A percentile compares a stretch with the other conserved stretches of the same genome.
These are phyloP conservation scores for Nidularia pulvinata DNA, from an alignment of 768 basidiomycete genomes.

Conservation along the genomic window DNA sequence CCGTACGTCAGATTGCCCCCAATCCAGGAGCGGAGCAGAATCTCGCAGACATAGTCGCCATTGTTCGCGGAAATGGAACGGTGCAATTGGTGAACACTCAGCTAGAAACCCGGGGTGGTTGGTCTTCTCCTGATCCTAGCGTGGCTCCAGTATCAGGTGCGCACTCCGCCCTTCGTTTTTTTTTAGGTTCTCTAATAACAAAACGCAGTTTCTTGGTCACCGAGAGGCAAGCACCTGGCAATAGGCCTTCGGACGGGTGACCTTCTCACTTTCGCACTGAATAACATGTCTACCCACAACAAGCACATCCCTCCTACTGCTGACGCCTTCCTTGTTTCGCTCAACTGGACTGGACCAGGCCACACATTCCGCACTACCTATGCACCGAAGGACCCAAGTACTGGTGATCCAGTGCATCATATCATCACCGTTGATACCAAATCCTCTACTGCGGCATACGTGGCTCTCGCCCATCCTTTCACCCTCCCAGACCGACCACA, in stretches of 20 bases:
- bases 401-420: constrained; percentile 35
- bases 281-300: constrained; percentile 51
- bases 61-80: constrained; percentile 44
- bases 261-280: constrained; percentile 65
- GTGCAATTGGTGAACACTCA: constrained; percentile 64
- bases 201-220: constrained; percentile 75
- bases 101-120: constrained; percentile 57
- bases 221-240: constrained; percentile 84
- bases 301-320: constrained; percentile 62
- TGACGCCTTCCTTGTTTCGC: constrained; percentile 44
- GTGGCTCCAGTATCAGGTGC: constrained; percentile 59
- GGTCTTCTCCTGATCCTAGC: constrained; percentile 40
- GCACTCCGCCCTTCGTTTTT: constrained; percentile 14
- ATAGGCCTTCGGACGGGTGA: constrained; percentile 75
- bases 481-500: constrained; percentile 31
- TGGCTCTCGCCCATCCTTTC: constrained; percentile 39
- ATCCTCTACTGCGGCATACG: constrained; percentile 33
- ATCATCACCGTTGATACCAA: constrained; percentile 42
- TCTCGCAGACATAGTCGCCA: constrained; percentile 57
- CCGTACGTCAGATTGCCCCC: constrained; percentile 54
- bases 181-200: not conserved
- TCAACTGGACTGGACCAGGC: constrained; percentile 68
- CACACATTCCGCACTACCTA: constrained; percentile 71
- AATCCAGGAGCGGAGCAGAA: constrained; percentile 60
- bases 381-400: constrained; percentile 28